Evolutionary conservation across 2,329 filamentous ascomycete species (phyloP), one percentile per base, ranked within the genome.

Genomic region (Mollisiaceae sp.): DNA sequence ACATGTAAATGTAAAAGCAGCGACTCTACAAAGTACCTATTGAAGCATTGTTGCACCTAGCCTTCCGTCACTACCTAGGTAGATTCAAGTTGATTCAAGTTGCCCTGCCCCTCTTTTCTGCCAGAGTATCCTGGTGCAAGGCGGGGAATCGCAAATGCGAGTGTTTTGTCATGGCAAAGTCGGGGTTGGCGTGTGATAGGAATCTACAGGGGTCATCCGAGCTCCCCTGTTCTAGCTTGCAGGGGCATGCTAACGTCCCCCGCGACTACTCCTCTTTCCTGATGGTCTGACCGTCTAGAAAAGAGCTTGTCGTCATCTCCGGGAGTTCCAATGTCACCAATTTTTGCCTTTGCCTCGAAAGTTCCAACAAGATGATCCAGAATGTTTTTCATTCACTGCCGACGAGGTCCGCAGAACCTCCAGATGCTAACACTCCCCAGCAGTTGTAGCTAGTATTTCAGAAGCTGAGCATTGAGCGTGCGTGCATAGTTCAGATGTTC

Each of bases 281-380:
- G 27, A 32, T 32, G 27, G 27, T 32, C 27, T 32, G 27, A 32
- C 6, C 3, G 27, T 32, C 27, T 32, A 2, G 43, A 36, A 9
- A 20, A 59, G 24, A 54, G 35, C 45, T 55, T 59, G 62, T 59
- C 62, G 56, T 64, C 62, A 59, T 64, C 22, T 9, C 39, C n/a
- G 24, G 35, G 18, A 59, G 43, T n/a, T 43, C n/a, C 20, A 50
- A n/a, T 5, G 45, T 35, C 35, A 32, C 36, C 36, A 38, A 54
- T 8, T 43, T 59, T 39, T 59, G 15, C 14, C 55, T 12, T 36
- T 41, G 12, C 14, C 35, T 15, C 3, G 18, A 12, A 20, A 55
- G 9, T 3, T 36, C 52, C 18, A n/a, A 36, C 35, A 47, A 32
- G 32, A 63, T 59, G 55, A 9, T 58, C 43, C 61, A 50, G 36